phyloP scores from a whole-genome alignment of 192 early-diverging fungal species.

The Backusella westeae region DNA sequence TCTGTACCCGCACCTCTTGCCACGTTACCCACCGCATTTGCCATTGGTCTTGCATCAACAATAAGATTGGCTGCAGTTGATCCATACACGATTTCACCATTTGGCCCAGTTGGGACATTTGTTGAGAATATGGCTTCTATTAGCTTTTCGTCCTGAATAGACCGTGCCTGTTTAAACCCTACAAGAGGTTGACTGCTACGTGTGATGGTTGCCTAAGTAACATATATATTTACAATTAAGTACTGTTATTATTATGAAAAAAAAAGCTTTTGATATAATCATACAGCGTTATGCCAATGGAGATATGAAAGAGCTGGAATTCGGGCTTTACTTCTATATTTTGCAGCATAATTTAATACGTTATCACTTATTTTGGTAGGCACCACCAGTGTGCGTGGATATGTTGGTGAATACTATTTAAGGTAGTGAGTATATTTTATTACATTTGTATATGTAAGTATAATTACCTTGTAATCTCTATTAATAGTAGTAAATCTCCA shows the following conservation, averaged over 20 bases:
- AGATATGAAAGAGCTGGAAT: constrained; percentile 90
- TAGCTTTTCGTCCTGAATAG: constrained; percentile 96
- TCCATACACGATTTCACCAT: constrained; percentile 48
- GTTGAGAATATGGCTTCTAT: constrained; percentile 89
- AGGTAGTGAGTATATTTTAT: constrained; percentile 8
- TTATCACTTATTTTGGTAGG: constrained; percentile 89
- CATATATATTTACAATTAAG: background rate
- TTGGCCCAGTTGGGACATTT: constrained; percentile 41
- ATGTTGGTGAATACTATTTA: constrained; percentile 80
- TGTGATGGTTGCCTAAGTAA: constrained; percentile 76
- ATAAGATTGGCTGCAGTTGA: constrained; percentile 73
- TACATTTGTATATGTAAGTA: background rate
- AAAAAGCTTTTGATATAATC: background rate
- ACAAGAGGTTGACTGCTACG: constrained; percentile 94
- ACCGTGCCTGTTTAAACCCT: constrained; percentile 91
- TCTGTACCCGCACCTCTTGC: constrained; percentile 95
- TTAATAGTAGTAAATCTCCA: constrained; percentile 87
- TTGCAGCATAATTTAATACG: constrained; percentile 81
- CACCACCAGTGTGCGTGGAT: constrained; percentile 80
- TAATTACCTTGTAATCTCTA: constrained; percentile 63
- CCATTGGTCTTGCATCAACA: constrained; percentile 92
- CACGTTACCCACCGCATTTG: constrained; percentile 91
- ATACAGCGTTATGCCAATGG: constrained; percentile 76
- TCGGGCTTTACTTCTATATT: constrained; percentile 86
- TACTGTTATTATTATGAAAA: background rate